phyloP scores from a whole-genome alignment of 768 basidiomycete species.

The Galerina sulciceps region DNA sequence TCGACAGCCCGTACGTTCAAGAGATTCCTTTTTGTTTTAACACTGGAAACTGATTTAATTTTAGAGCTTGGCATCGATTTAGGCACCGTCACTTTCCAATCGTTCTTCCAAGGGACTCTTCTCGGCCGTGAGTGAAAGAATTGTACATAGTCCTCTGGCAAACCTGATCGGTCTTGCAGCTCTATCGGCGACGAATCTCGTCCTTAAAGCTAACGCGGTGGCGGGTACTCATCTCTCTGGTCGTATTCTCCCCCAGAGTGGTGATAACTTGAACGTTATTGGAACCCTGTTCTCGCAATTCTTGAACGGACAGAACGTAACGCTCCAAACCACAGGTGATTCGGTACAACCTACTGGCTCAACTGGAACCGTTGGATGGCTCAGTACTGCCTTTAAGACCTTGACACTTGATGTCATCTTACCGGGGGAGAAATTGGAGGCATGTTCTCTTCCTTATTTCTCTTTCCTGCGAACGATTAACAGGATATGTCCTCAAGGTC shows the following conservation, averaged over 20 bases:
- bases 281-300: conserved; percentile 71
- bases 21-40: background rate
- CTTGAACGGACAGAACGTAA: conserved; percentile 65
- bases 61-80: conserved; percentile 72
- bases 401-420: conserved; percentile 63
- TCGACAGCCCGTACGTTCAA: conserved; percentile 64
- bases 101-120: conserved; percentile 57
- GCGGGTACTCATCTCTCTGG: conserved; percentile 62
- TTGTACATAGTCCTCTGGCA: background rate
- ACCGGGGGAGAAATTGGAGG: conserved; percentile 61
- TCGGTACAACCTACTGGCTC: conserved; percentile 64
- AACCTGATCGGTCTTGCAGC: conserved; percentile 40
- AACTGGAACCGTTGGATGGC: conserved; percentile 57
- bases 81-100: conserved; percentile 65
- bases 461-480: background rate
- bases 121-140: conserved; percentile 59
- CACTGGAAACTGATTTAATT: conserved; percentile 18
- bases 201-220: conserved; percentile 50
- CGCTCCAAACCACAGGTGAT: conserved; percentile 59
- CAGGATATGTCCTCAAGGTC: conserved; percentile 40
- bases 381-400: conserved; percentile 73
- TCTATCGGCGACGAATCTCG: conserved; percentile 50
- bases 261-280: conserved; percentile 52
- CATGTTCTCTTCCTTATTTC: conserved; percentile 14
- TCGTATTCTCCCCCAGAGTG: conserved; percentile 65